Evolutionary conservation across 108 stramenopile species (phyloP).

Genomic region (Chaetoceros muelleri): DNA sequence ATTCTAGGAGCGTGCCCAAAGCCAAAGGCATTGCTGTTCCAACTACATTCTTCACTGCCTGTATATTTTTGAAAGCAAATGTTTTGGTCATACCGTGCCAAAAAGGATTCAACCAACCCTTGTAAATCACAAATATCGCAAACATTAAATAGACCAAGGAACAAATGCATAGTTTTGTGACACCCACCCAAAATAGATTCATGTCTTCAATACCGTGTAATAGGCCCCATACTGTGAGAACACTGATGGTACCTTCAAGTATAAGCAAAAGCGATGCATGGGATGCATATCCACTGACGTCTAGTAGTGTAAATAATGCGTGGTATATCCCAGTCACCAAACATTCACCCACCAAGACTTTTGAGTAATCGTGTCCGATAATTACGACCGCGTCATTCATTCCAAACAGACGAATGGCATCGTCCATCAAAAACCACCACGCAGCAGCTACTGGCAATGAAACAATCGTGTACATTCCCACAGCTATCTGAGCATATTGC

Average conservation of each 20-base stretch:
- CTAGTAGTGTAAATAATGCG: slow-evolving; percentile 24
- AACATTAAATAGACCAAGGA: slow-evolving; percentile 16
- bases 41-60: slow-evolving; percentile 28
- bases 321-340: slow-evolving; percentile 23
- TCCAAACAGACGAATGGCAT: slow-evolving; percentile 28
- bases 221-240: slow-evolving; percentile 12
- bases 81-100: slow-evolving; percentile 21
- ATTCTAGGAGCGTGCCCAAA: slow-evolving; percentile 48
- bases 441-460: slow-evolving; percentile 21
- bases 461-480: slow-evolving; percentile 21
- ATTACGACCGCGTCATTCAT: slow-evolving; percentile 25
- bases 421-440: slow-evolving; percentile 27
- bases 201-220: neutral
- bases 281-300: slow-evolving; percentile 33
- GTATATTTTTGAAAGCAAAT: slow-evolving; percentile 17
- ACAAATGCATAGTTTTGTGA: slow-evolving; percentile 8
- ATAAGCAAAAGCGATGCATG: slow-evolving; percentile 20
- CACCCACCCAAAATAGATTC: slow-evolving; percentile 11
- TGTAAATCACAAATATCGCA: slow-evolving; percentile 11
- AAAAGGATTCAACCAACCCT: slow-evolving; percentile 32
- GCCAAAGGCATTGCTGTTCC: slow-evolving; percentile 40
- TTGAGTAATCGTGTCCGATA: slow-evolving; percentile 24
- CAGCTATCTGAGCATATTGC: slow-evolving; percentile 42
- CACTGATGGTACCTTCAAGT: slow-evolving; percentile 7
- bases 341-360: slow-evolving; percentile 2